phyloP scores from a whole-genome alignment of 345 rosid genomes.

The Gossypium mustelinum region DNA sequence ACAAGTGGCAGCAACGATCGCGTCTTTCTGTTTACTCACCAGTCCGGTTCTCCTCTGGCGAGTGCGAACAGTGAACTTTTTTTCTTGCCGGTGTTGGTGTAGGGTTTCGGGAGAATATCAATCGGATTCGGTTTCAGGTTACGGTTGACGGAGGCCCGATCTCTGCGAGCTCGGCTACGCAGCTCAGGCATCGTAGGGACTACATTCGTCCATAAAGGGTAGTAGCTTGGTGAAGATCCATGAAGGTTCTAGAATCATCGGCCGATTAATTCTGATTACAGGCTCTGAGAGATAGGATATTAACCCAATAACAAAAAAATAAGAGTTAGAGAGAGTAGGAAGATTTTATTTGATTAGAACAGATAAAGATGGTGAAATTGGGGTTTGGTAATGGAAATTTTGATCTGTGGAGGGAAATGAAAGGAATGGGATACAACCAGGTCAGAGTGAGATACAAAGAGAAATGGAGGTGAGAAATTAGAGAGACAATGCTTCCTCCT shows the following conservation, averaged over 20 bases:
- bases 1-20: slow-evolving; percentile 26
- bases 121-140: slow-evolving; percentile 31
- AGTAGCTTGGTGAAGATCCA: slow-evolving; percentile 14
- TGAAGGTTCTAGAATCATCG: slow-evolving; percentile 40
- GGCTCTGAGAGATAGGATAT: neutral
- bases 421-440: no score
- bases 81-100: neutral
- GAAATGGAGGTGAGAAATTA: neutral
- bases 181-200: slow-evolving; percentile 46
- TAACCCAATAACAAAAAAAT: neutral
- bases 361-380: no score
- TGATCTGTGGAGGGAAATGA: slow-evolving; percentile 35
- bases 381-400: neutral
- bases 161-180: slow-evolving; percentile 42
- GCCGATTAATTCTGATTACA: neutral
- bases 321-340: neutral
- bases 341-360: no score
- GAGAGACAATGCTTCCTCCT: neutral
- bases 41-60: slow-evolving; percentile 20
- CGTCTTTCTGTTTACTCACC: slow-evolving; percentile 14
- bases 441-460: neutral
- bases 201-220: slow-evolving; percentile 25
- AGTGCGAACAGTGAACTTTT: slow-evolving; percentile 4
- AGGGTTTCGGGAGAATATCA: slow-evolving; percentile 13
- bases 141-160: slow-evolving; percentile 25